These are phyloP conservation scores for Termitomyces bulborhizus DNA, from an alignment of 768 basidiomycete genomes.

Conservation along the genomic window DNA sequence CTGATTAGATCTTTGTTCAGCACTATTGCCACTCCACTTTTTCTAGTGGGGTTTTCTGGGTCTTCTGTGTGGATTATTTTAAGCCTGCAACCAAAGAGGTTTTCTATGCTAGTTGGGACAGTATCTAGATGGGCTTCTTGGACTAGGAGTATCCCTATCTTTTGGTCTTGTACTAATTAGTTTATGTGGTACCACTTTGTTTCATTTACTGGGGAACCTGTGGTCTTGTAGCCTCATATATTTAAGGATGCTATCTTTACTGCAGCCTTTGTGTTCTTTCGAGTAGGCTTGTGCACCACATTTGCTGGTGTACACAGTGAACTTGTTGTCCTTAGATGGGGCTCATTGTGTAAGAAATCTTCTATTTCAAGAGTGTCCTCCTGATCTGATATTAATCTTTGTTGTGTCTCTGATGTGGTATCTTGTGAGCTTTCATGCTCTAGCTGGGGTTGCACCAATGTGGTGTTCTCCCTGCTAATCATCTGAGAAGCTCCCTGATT, in stretches of 20 bases:
- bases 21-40: neutral
- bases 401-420: no score
- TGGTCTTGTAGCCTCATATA: neutral
- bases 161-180: neutral
- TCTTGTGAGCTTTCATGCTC: no score
- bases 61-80: neutral
- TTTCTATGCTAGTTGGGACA: rapidly evolving
- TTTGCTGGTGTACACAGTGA: no score
- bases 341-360: no score
- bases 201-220: neutral
- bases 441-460: no score
- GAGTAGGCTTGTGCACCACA: no score
- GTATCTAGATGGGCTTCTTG: neutral
- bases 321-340: no score
- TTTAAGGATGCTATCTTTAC: neutral
- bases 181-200: neutral
- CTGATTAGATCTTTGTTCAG: neutral
- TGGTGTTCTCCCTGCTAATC: no score
- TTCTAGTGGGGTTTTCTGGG: neutral
- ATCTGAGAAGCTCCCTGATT: no score
- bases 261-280: neutral
- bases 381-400: no score
- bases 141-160: neutral
- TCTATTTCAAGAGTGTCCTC: no score
- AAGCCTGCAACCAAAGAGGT: neutral